Base-by-base conservation (phyloP, 2,329 filamentous ascomycete genomes). In the Blastomyces parvus region DNA sequence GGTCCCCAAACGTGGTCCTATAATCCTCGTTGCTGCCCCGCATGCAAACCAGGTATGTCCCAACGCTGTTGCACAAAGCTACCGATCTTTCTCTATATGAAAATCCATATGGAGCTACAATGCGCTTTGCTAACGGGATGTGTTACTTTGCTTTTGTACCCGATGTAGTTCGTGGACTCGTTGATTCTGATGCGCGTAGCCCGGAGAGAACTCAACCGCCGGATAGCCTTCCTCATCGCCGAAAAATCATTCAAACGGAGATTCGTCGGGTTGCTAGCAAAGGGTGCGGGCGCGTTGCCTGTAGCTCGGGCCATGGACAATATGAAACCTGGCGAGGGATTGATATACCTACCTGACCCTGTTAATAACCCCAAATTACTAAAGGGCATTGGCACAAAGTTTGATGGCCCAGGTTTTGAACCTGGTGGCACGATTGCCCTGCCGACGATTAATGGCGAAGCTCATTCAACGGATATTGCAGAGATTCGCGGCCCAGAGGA, bases 21-120 rank as follows among this genome's bases (percentile, higher is more conserved):
- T 99, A 66, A 90, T 99, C 64, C 94, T 99, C 72, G 94, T 99
- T 69, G 94, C 92, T 55, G 94, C 93, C 62, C 94, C 94, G 68
- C 94, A 99, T 81, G 93, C 93, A 65, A 99, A 99, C 75, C 91
- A 94, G 84, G 88, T 91, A 78, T 65, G 82, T 76, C 48, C 30
- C 60, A 19, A 52, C 38, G 44, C n/a, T 61, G 19, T 17, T 55
- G 14, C 33, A 40, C 11, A 42, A 42, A 40, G 13, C 4, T 40
- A 53, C 25, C 55, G 17, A 46, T n/a, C n/a, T n/a, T n/a, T n/a
- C n/a, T 46, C 7, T 22, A 53, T 52, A 11, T 13, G 40, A 13
- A 14, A 50, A 53, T 3, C 7, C 27, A 27, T 17, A 8, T 8
- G 36, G 19, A 46, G 25, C 2, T 13, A 25, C 6, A 8, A 44